Conservation (phyloP, 352 stramenopile genomes). For the Phytopythium aichiense region DNA sequence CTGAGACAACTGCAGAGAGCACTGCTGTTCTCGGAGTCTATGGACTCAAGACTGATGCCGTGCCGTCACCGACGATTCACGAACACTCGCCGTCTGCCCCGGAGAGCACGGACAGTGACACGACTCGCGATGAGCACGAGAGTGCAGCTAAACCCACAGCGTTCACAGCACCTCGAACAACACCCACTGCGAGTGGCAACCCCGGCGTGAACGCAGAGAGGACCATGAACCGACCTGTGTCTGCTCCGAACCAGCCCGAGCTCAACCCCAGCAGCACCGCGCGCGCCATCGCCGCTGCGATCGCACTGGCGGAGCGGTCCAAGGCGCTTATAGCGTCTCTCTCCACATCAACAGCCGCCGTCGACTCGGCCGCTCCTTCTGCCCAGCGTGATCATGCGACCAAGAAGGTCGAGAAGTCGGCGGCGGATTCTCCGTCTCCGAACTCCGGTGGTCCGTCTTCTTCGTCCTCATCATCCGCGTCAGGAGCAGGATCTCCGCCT, state of each 20-base stretch:
- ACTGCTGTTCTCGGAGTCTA: not conserved
- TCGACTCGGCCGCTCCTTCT: not conserved
- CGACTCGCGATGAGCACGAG: not conserved
- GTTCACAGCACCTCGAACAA: not conserved
- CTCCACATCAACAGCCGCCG: slow-evolving; percentile 1
- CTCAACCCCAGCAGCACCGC: slow-evolving; percentile 3
- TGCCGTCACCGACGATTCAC: not conserved
- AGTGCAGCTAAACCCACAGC: not conserved
- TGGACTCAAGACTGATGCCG: not conserved
- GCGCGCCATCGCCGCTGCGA: slow-evolving; percentile 27
- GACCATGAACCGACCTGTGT: not conserved
- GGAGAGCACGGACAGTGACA: not conserved
- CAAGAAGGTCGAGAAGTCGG: slow-evolving; percentile 11
- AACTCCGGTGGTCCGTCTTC: slow-evolving; percentile 4
- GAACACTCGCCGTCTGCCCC: not conserved
- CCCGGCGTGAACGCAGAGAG: not conserved
- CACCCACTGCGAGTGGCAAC: not conserved
- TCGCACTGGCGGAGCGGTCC: slow-evolving; percentile 28
- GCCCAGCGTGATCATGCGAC: not conserved
- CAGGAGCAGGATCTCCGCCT: slow-evolving; percentile 7
- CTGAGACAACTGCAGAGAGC: not conserved
- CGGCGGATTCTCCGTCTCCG: not conserved
- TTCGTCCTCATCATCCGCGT: slow-evolving; percentile 22
- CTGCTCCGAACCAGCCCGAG: not conserved
- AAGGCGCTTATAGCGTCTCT: slow-evolving; percentile 40